Conservation (phyloP, 2,329 filamentous ascomycete genomes). For the Colletotrichum sp. region DNA sequence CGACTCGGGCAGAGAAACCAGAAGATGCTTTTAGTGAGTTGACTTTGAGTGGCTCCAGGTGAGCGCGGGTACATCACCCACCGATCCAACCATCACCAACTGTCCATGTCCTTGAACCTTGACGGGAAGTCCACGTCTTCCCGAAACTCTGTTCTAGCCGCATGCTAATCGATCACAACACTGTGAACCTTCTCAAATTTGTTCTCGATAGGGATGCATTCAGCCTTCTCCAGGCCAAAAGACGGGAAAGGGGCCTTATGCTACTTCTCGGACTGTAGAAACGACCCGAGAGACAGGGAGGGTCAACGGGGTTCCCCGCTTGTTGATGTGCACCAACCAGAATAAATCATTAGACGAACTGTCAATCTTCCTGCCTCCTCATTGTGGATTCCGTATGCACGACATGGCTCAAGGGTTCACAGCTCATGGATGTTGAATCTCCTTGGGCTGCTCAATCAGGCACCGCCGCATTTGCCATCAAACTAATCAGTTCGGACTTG, state of each 20-base stretch:
- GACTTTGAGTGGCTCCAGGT: background rate
- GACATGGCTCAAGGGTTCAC: background rate
- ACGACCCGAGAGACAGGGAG: background rate
- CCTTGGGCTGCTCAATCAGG: background rate
- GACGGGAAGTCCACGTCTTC: background rate
- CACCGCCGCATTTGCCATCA: background rate
- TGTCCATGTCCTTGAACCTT: background rate
- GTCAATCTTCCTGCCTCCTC: background rate
- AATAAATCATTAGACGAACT: background rate
- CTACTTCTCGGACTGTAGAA: background rate
- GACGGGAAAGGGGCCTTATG: background rate
- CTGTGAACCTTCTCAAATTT: background rate
- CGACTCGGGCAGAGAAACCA: fast-evolving
- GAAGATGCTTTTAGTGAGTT: background rate
- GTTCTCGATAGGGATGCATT: background rate
- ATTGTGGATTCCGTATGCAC: background rate
- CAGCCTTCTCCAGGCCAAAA: background rate
- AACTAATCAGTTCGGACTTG: background rate
- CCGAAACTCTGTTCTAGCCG: background rate
- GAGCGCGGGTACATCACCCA: background rate
- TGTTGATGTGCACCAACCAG: background rate
- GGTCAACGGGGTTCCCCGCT: background rate
- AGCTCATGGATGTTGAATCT: background rate
- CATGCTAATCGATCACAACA: background rate
- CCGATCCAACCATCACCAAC: background rate